phyloP scores from a whole-genome alignment of 495 filamentous ascomycete species.

The Bathelium albidoporum region DNA sequence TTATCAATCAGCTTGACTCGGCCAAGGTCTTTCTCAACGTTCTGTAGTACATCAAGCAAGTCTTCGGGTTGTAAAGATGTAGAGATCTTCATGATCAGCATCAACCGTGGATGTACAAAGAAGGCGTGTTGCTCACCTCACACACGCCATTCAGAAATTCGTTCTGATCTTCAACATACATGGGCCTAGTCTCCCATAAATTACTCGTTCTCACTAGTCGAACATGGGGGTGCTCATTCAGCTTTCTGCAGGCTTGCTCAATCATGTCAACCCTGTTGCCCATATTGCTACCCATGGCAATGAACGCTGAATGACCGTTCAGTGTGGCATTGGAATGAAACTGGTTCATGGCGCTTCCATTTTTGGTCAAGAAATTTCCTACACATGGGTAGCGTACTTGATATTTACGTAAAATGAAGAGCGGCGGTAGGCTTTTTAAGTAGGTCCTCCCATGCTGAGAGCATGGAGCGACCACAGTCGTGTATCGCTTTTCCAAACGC shows the following conservation, averaged over 20 bases:
- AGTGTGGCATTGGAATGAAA: not conserved
- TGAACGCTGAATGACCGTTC: conserved; percentile 49
- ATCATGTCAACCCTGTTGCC: conserved; percentile 78
- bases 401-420: not conserved
- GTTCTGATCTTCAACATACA: conserved; percentile 87
- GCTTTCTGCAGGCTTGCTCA: conserved; percentile 65
- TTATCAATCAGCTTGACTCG: conserved; percentile 82
- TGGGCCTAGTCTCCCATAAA: conserved; percentile 88
- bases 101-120: not conserved
- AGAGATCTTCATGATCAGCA: conserved; percentile 50
- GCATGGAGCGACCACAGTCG: not conserved
- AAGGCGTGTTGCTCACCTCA: conserved; percentile 52
- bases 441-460: not conserved
- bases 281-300: conserved; percentile 88
- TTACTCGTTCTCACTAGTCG: conserved; percentile 69
- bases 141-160: conserved; percentile 88
- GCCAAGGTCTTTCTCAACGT: conserved; percentile 68
- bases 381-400: not conserved
- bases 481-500: not conserved
- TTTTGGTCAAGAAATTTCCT: not conserved
- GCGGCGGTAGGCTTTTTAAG: not conserved
- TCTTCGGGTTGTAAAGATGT: conserved; percentile 64
- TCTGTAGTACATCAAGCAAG: conserved; percentile 69
- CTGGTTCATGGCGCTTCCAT: not conserved
- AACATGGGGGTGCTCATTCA: conserved; percentile 56